Evolutionary conservation across 225 moss, liverwort and hornwort species (phyloP), one percentile per base, ranked within the genome.

Genomic region (Physcomitrium patens): DNA sequence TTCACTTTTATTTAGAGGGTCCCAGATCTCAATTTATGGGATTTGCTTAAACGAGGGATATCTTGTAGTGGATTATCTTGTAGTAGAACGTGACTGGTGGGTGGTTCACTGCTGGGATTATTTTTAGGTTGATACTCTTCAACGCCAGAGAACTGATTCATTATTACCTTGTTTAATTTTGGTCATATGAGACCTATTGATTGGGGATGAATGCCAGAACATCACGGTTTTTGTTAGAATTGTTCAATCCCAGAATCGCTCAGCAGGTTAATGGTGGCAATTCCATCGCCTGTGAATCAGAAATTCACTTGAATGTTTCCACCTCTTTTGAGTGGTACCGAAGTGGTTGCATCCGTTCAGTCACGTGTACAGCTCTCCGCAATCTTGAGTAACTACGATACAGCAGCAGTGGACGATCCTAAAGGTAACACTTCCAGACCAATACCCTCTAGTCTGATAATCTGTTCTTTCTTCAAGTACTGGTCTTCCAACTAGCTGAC

Each of bases 1-100:
- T 63, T 77, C 69, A 26, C 56, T 67, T 76, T 63, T 69, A 62
- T 14, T 44, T 53, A 63, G 44, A 63, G 51, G 69, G 69, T 54
- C 55, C 51, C 51, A 49, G 62, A 62, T 73, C 43, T 65, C 67
- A 17, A 7, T 41, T 28, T 67, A 24, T 56, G 65, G 51, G 50
- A 37, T 37, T 37, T 37, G 69, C 76, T 69, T 24, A 17, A 62
- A 69, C 48, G 28, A 62, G 52, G 68, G 15, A 69, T 42, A 20
- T 73, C 51, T 73, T 41, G 31, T 49, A 46, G 61, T 60, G 47
- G 47, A 61, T 48, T 63, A 18, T 62, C 60, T 51, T 37, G 31
- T 37, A 31, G 31, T 37, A 37, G 31, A 37, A 37, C 31, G 31
- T 37, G 31, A 37, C 31, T 37, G 31, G 31, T 37, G 31, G 63